These are phyloP conservation scores for Edaphochlamys debaryana DNA, from an alignment of 139 green algal genomes.

Conservation along the genomic window DNA sequence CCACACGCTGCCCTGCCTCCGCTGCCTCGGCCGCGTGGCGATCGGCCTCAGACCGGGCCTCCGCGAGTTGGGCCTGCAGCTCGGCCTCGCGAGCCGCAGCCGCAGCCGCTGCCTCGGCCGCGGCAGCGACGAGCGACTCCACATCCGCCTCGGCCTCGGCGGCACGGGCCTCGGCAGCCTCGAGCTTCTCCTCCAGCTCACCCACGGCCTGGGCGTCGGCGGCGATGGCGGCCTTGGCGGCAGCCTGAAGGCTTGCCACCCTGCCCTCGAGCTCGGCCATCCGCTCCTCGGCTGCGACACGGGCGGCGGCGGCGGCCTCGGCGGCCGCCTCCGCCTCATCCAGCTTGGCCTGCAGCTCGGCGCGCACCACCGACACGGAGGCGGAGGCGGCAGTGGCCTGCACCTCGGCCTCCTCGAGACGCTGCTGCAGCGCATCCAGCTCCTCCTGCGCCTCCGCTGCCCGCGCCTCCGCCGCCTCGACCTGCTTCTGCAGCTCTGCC, in stretches of 20 bases:
- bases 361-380: no score
- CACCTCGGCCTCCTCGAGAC: neutral
- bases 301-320: neutral
- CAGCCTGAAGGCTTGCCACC: neutral
- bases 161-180: neutral
- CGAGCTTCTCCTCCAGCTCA: constrained; percentile 3
- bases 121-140: neutral
- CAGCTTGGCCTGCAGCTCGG: neutral
- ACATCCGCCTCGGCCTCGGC: neutral
- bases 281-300: neutral
- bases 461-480: neutral
- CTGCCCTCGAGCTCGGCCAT: neutral
- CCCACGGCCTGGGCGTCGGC: neutral
- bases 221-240: neutral
- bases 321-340: neutral
- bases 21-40: neutral
- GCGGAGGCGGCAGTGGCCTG: neutral
- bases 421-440: neutral
- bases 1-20: constrained; percentile 5
- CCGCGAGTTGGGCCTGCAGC: neutral
- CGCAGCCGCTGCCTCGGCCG: neutral
- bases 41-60: neutral
- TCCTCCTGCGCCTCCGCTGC: neutral
- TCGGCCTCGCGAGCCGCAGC: neutral
- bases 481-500: neutral